These are phyloP conservation scores for Fusarium agapanthi DNA, from an alignment of 2,329 filamentous ascomycete species.

Conservation along the genomic window DNA sequence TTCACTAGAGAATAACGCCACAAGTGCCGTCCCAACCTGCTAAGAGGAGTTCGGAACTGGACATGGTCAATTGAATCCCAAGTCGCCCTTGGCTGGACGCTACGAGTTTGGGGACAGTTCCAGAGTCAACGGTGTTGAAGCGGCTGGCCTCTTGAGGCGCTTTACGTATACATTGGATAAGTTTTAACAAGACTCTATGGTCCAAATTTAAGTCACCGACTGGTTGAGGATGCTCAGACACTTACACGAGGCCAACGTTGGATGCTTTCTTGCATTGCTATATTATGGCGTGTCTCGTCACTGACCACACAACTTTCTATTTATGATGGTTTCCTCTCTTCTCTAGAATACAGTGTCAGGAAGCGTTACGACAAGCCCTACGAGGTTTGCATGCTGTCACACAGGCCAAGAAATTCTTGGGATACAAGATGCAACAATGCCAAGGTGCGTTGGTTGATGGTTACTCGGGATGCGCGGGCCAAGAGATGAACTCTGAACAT, in stretches of 20 bases:
- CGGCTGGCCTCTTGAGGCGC: not conserved
- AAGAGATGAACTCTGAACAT: not conserved
- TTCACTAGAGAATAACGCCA: slow-evolving; percentile 1
- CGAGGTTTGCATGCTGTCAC: not conserved
- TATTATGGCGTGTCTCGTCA: not conserved
- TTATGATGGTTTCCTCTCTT: not conserved
- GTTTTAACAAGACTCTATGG: not conserved
- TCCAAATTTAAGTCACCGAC: not conserved
- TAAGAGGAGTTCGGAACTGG: not conserved
- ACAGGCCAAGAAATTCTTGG: not conserved
- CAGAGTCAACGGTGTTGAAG: not conserved
- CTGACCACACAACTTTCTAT: not conserved
- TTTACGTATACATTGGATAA: not conserved
- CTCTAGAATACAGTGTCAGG: not conserved
- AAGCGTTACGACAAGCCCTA: not conserved
- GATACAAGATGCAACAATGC: not conserved
- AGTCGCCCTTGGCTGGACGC: not conserved
- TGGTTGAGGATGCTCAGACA: not conserved
- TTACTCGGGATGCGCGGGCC: not conserved
- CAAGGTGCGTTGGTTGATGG: not conserved
- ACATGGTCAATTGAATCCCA: not conserved
- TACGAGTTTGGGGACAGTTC: not conserved
- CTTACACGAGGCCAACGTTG: not conserved
- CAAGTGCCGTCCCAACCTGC: not conserved
- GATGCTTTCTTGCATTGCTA: not conserved